Evolutionary conservation across 345 rosid genomes (phyloP), one percentile per base, ranked within the genome.

Genomic region (Murraya paniculata): DNA sequence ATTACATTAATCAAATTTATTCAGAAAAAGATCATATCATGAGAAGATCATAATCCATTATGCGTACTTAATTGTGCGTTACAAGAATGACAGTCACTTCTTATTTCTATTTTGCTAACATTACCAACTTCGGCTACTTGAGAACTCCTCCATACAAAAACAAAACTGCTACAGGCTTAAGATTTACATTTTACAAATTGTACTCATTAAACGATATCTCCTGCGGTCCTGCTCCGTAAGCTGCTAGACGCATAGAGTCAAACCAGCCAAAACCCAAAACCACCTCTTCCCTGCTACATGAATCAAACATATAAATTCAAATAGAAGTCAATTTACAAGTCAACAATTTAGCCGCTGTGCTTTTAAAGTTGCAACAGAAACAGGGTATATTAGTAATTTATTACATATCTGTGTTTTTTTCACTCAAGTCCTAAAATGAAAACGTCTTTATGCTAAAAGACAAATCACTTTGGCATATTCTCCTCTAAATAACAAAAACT

Each of bases 231-330:
- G 8, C 71, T 38, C 30, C 61, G 38, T 6, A 71, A 45, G 74
- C 50, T 55, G 70, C 73, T 74, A 74, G 9, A 71, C 4, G 6
- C 6, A 28, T 64, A 79, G 55, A 9, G 48, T n/a, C 33, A 76
- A 57, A 28, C 57, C 77, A 57, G 36, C 71, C 64, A 74, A 73
- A 56, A 76, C 27, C 19, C 77, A 80, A 67, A 73, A 6, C 84
- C 77, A 64, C 6, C 69, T 64, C 80, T 76, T 79, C 82, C 84
- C 87, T 83, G 81, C 66, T 64, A 80, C 33, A 56, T 56, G 73
- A 78, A 31, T 38, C 35, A 45, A 31, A 24, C 72, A 25, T 9
- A 18, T 18, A 4, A 2, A 48, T 57, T 64, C 53, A 6, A 25
- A 66, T 30, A 30, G 31, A 65, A 28, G 2, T 38, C 13, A 18